Evolutionary conservation across 2,329 filamentous ascomycete species (phyloP), one percentile per base, ranked within the genome.

Genomic region (Penicillium oxalicum): DNA sequence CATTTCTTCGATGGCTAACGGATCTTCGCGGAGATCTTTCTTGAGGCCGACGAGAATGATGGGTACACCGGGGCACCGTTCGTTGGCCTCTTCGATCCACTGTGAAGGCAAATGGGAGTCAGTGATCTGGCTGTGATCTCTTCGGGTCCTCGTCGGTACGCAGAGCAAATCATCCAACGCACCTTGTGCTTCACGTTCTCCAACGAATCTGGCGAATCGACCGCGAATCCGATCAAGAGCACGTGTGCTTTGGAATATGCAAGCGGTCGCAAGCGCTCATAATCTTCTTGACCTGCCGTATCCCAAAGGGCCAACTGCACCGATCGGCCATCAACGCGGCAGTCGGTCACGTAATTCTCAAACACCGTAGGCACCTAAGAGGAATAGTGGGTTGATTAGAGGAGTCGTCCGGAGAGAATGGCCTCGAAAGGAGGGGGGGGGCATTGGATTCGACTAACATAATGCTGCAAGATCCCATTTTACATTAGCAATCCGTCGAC

Each of bases 291-390:
- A 52, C 93, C 93, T 44, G 93, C 93, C n/a, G 93, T 98, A 83
- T 98, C 93, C 93, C 93, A 98, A 62, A 98, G 77, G 44, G 93
- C 93, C 55, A 98, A 79, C 74, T 98, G 93, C 35, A 98, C 93
- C n/a, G 89, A 95, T 70, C 95, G 95, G 64, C 93, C 93, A 68
- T 98, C 93, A 52, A 98, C 93, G 74, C 91, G 82, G 73, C 93
- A 98, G 74, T 98, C 93, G 61, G 93, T 98, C 57, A 98, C 93
- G 66, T 98, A 98, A 75, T 98, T 98, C 69, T 98, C 93, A 71
- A 98, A 98, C 34, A 98, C 93, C 40, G 93, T 98, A 1, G 93
- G 93, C 44, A 95, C 91, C 85, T 90, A 57, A 38, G 18, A 44
- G 37, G 47, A 54, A 54, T 51, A 28, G 49, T 48, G 48, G 48